These are phyloP conservation scores for Leishmania gerbilli DNA, from an alignment of 208 protist species.

Conservation along the genomic window DNA sequence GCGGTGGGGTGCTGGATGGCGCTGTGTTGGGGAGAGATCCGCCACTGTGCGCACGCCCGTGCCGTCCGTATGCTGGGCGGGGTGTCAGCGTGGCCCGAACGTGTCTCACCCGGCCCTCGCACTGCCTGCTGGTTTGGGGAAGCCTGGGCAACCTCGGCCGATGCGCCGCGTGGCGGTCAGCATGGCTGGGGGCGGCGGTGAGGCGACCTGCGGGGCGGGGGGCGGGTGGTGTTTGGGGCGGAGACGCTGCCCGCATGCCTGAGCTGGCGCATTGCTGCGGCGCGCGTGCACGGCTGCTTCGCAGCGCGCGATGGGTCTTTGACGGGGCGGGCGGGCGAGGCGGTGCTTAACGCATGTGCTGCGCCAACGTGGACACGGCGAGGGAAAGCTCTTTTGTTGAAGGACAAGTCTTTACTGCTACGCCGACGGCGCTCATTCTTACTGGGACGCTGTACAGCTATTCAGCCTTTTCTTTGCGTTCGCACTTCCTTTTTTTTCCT, in stretches of 20 bases:
- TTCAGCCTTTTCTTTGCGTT: constrained; percentile 12
- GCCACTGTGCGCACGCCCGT: not conserved
- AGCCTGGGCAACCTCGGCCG: not conserved
- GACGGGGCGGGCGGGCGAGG: not conserved
- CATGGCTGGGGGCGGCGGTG: not conserved
- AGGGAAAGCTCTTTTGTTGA: not conserved
- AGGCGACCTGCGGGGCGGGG: not conserved
- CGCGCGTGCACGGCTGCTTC: not conserved
- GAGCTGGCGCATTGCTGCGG: not conserved
- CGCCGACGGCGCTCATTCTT: not conserved
- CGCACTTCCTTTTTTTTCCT: not conserved
- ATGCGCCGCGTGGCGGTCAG: not conserved
- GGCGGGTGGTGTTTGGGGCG: not conserved
- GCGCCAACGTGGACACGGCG: not conserved
- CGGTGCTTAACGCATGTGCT: not conserved
- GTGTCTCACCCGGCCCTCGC: not conserved
- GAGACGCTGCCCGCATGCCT: not conserved
- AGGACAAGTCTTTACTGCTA: not conserved
- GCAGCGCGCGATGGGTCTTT: not conserved
- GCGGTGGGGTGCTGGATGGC: not conserved
- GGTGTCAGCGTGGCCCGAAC: not conserved
- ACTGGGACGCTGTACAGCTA: not conserved
- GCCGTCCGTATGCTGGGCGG: not conserved
- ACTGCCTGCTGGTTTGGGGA: not conserved
- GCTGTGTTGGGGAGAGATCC: not conserved